Evolutionary conservation across 1,284 basidiomycete species (phyloP), one percentile per base, ranked within the genome.

Genomic region (Trametes hirsuta): DNA sequence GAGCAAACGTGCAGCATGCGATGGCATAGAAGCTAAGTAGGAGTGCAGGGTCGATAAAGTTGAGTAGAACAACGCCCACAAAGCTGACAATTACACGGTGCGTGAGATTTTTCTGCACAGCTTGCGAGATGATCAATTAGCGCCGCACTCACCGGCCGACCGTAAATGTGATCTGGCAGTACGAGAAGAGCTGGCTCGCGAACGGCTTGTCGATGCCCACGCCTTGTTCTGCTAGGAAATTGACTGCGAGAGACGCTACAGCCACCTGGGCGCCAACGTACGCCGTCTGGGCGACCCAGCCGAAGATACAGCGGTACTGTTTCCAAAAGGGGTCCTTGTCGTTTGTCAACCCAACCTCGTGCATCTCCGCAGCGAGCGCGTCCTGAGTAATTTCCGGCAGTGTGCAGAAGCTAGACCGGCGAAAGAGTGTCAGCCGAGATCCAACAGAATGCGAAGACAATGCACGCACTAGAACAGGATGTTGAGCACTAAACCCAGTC

Each of bases 361-460:
- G 74, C 53, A 84, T 75, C 62, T 88, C 81, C 35, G 83, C 75
- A 10, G 79, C 77, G 36, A 85, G 75, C 15, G 84, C 85, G 62
- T 88, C 86, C 63, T 91, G 87, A 8, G 85, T 84, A 59, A 93
- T 88, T 71, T 94, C 91, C 21, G 91, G 91, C 8, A 94, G 79
- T 58, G 83, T 75, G 69, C 86, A 87, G 74, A 91, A 86, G 72
- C 85, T 87, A 21, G 10, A 11, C 30, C 30, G n/a, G 59, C n/a
- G 10, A 39, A 36, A 3, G 22, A 45, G 21, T 15, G 55, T 30
- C 24, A n/a, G 48, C 42, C 34, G 39, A n/a, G 44, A 10, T 30
- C 9, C n/a, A 14, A 45, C 30, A 48, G 22, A 44, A 47, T 4
- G 9, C 12, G 30, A 22, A n/a, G 6, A 18, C 35, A 18, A 14